A percentile compares a stretch with the other conserved stretches of the same genome.
Evolutionary conservation across 495 filamentous ascomycete species (phyloP).

Genomic region (Lepraria neglecta): DNA sequence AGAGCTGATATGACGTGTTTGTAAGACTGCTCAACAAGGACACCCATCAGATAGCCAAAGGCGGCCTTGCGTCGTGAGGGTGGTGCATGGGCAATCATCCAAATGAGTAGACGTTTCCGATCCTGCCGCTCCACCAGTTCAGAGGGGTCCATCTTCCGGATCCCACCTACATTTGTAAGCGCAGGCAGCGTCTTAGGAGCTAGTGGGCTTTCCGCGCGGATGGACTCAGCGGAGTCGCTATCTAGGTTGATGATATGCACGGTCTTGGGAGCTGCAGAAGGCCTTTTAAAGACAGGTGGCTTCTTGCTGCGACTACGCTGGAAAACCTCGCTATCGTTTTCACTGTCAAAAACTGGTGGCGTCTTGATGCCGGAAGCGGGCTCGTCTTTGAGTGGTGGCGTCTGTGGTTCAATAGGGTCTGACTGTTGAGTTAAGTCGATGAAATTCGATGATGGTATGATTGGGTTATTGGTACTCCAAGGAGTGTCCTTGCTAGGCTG

Average conservation of each 20-base stretch:
- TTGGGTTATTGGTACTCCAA: background rate
- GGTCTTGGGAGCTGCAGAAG: constrained; percentile 7
- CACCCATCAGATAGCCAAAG: background rate
- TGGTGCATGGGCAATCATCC: constrained; percentile 17
- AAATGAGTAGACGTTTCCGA: constrained; percentile 33
- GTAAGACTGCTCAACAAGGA: constrained; percentile 8
- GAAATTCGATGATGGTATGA: background rate
- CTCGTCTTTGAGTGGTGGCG: background rate
- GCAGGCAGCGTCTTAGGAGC: constrained; percentile 25
- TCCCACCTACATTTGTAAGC: constrained; percentile 28
- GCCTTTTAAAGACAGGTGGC: constrained; percentile 17
- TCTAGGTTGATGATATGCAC: constrained; percentile 21
- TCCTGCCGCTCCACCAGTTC: constrained; percentile 33
- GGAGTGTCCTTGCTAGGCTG: background rate
- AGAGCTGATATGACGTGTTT: constrained; percentile 10
- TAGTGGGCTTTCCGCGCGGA: background rate
- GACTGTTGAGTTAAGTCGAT: constrained; percentile 27
- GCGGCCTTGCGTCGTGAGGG: constrained; percentile 6
- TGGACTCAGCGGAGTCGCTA: constrained; percentile 16
- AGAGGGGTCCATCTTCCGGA: constrained; percentile 25
- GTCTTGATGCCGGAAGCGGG: constrained; percentile 13
- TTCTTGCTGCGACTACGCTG: constrained; percentile 22
- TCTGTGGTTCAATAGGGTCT: constrained; percentile 18
- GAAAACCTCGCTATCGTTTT: constrained; percentile 21
- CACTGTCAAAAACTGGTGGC: constrained; percentile 15